Percentiles rank a stretch among this genome's conserved stretches.
Conservation (phyloP, 805 yeast genomes). For the Teunomyces gatunensis region DNA sequence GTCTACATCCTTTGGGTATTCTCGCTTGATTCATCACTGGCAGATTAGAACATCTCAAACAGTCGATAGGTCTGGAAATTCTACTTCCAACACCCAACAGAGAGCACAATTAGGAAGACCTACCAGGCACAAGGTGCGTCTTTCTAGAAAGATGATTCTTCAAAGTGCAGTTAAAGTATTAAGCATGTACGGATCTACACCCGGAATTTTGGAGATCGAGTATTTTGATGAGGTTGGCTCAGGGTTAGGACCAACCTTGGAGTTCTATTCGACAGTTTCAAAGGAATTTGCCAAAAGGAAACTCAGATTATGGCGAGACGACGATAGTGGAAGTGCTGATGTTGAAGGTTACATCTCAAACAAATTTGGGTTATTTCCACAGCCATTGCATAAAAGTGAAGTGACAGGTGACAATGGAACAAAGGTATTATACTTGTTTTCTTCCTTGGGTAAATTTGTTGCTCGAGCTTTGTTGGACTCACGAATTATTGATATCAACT, state of each 20-base stretch:
- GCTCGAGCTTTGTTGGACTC: slow-evolving; percentile 87
- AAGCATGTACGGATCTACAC: slow-evolving; percentile 71
- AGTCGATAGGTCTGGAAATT: slow-evolving; percentile 27
- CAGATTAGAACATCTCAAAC: slow-evolving; percentile 45
- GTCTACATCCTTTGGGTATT: slow-evolving; percentile 88
- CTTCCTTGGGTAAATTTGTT: slow-evolving; percentile 73
- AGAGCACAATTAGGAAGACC: slow-evolving; percentile 67
- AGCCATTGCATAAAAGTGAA: slow-evolving; percentile 45
- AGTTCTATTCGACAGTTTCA: slow-evolving; percentile 82
- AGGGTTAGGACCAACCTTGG: slow-evolving; percentile 94
- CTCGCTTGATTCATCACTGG: slow-evolving; percentile 80
- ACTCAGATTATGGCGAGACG: slow-evolving; percentile 67
- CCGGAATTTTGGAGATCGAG: slow-evolving; percentile 82
- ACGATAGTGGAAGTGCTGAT: slow-evolving; percentile 15
- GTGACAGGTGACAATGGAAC: slow-evolving; percentile 30
- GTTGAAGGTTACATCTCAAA: slow-evolving; percentile 38
- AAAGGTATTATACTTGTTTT: slow-evolving; percentile 52
- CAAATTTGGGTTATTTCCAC: slow-evolving; percentile 68
- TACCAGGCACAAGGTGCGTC: slow-evolving; percentile 73
- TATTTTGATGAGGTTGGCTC: slow-evolving; percentile 92
- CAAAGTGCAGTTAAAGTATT: slow-evolving; percentile 78
- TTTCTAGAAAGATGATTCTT: slow-evolving; percentile 66
- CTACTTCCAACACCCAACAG: slow-evolving; percentile 8
- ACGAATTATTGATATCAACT: slow-evolving; percentile 79
- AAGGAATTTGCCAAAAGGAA: slow-evolving; percentile 61